Evolutionary conservation across 768 basidiomycete species (phyloP), one percentile per base, ranked within the genome.

Genomic region (Podaxis pistillaris): DNA sequence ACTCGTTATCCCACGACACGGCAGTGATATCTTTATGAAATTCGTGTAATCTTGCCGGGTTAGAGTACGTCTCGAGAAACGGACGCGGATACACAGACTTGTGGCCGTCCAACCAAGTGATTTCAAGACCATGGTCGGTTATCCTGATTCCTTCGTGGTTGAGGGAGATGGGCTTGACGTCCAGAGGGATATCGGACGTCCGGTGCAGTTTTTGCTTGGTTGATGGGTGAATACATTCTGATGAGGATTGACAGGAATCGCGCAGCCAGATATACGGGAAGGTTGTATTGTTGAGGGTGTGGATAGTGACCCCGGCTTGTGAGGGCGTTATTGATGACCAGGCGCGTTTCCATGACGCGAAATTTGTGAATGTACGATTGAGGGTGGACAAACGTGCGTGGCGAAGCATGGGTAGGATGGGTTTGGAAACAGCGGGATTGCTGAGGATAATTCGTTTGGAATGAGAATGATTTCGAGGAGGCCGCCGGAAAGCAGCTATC

Each of bases 251-350:
- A 67, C 94, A 97, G 0, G 90, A 83, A 69, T 98, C 95, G 24
- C 94, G 86, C 9, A 98, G 83, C 88, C 93, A 95, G 59, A 86
- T 74, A 68, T 83, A 87, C 0, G 90, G 83, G 66, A 92, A 86
- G 9, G 74, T 70, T 28, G 79, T 67, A n/a, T 68, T 67, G 19
- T 76, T 75, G 11, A 87, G 71, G 0, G 77, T 69, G 61, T 79
- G 73, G 50, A 84, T 67, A 0, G 74, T 75, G 30, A 80, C 62
- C 4, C 69, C 68, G 40, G 74, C 68, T 30, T 67, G 60, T 9
- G 67, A 57, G 11, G 66, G 68, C 12, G 71, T 70, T 12, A 74
- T 54, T 6, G 72, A 70, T 19, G 74, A 73, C 74, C 74, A 75
- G 6, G 63, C 62, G 26, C 73, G 68, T 24, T 38, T 64, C 11